These are phyloP conservation scores for Ustilago cynodontis DNA, from an alignment of 1,284 basidiomycete species.

Conservation along the genomic window DNA sequence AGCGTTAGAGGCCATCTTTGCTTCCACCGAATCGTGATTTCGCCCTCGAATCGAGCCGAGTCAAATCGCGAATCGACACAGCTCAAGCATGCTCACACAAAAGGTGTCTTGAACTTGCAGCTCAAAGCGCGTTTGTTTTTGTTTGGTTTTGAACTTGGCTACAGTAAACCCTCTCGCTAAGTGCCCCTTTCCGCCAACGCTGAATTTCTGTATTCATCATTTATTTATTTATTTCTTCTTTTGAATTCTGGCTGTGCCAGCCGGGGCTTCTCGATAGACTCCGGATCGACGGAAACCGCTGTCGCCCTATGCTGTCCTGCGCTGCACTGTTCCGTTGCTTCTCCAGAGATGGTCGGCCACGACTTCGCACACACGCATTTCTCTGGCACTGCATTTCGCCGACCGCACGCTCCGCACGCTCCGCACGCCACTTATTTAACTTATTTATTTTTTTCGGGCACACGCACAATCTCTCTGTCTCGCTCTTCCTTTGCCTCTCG, in stretches of 20 bases:
- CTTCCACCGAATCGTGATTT: not conserved
- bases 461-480: not conserved
- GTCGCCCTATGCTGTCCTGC: not conserved
- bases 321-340: not conserved
- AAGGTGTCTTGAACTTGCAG: not conserved
- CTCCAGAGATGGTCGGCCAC: not conserved
- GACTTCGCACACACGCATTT: too few relatives aligned
- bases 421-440: conserved; percentile 3
- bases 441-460: not conserved
- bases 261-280: not conserved
- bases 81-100: not conserved
- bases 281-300: not conserved
- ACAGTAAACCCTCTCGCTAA: too few relatives aligned
- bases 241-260: too few relatives aligned
- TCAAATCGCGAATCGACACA: not conserved
- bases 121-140: not conserved
- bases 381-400: conserved; percentile 2
- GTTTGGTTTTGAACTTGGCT: not conserved
- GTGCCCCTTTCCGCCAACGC: not conserved
- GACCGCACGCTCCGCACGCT: conserved; percentile 1
- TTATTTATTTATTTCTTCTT: too few relatives aligned
- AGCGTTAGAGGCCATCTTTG: not conserved
- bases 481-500: not conserved
- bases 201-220: too few relatives aligned
- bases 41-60: not conserved